Percentiles rank a stretch among this genome's conserved stretches.
Conservation (phyloP, 306 rosid species). For the Fragaria ananassa region DNA sequence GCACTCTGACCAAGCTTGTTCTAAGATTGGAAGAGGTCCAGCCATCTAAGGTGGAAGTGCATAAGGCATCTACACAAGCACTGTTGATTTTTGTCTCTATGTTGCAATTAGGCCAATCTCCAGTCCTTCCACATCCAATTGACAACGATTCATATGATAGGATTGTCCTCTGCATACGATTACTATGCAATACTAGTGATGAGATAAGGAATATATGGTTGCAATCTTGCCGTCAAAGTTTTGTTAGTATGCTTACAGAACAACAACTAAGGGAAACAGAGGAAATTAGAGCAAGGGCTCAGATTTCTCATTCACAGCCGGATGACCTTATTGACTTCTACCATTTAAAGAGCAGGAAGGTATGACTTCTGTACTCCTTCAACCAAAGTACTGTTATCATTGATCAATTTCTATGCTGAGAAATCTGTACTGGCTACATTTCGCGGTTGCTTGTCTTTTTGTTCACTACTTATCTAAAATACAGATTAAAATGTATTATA, state of each 20-base stretch:
- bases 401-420: not conserved
- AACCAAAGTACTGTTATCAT: not conserved
- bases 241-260: conserved; percentile 69
- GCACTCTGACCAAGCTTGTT: conserved; percentile 63
- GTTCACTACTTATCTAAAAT: not conserved
- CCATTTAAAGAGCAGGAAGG: conserved; percentile 84
- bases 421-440: not conserved
- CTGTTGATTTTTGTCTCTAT: conserved; percentile 59
- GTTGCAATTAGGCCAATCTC: conserved; percentile 66
- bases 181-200: conserved; percentile 57
- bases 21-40: conserved; percentile 76
- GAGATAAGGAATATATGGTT: conserved; percentile 59
- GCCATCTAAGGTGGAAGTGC: conserved; percentile 55
- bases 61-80: conserved; percentile 48
- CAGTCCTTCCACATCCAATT: conserved; percentile 62
- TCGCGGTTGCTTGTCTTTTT: not conserved
- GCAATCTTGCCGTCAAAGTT: conserved; percentile 64
- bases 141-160: conserved; percentile 69
- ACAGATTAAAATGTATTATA: not conserved
- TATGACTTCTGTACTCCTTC: conserved; percentile 10
- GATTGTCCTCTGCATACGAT: conserved; percentile 55
- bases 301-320: conserved; percentile 62
- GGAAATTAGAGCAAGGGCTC: conserved; percentile 62
- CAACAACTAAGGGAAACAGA: conserved; percentile 58
- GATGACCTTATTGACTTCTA: conserved; percentile 78